phyloP scores from a whole-genome alignment of 1,284 basidiomycete genomes.

The Ganoderma lucidum region DNA sequence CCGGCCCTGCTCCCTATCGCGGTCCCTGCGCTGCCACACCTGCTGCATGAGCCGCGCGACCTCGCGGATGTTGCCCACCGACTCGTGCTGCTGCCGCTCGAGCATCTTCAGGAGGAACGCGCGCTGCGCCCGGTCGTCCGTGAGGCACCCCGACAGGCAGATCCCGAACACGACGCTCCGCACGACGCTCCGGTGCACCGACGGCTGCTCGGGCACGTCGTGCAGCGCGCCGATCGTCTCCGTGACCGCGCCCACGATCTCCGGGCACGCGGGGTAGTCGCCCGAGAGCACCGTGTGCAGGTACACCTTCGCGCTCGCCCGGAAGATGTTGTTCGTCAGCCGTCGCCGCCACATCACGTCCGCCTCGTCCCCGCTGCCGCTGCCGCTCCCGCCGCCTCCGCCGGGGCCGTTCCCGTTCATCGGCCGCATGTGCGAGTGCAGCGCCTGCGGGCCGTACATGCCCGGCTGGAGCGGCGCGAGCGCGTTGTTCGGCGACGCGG shows the following conservation, averaged over 20 bases:
- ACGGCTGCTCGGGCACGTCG: conserved; percentile 49
- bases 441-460: conserved; percentile 32
- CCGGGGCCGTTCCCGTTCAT: conserved; percentile 8
- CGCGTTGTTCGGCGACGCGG: conserved; percentile 29
- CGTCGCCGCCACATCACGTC: conserved; percentile 3
- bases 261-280: conserved; percentile 65
- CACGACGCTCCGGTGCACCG: conserved; percentile 63
- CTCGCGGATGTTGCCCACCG: conserved; percentile 68
- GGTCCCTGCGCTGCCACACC: conserved; percentile 60
- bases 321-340: conserved; percentile 76
- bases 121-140: conserved; percentile 57
- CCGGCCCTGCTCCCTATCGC: conserved; percentile 34
- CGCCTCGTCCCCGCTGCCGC: conserved; percentile 9
- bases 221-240: conserved; percentile 62
- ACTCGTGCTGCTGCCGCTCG: conserved; percentile 55
- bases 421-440: conserved; percentile 22
- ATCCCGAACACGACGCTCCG: conserved; percentile 82
- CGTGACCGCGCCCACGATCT: conserved; percentile 62
- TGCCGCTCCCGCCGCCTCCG: conserved; percentile 3
- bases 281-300: conserved; percentile 76
- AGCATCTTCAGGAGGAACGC: conserved; percentile 56
- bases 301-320: conserved; percentile 75
- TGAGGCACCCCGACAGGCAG: conserved; percentile 75
- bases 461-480: conserved; percentile 30
- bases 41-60: conserved; percentile 62